Conservation (phyloP, 164 flowering plant species). For the Aristolochia contorta region DNA sequence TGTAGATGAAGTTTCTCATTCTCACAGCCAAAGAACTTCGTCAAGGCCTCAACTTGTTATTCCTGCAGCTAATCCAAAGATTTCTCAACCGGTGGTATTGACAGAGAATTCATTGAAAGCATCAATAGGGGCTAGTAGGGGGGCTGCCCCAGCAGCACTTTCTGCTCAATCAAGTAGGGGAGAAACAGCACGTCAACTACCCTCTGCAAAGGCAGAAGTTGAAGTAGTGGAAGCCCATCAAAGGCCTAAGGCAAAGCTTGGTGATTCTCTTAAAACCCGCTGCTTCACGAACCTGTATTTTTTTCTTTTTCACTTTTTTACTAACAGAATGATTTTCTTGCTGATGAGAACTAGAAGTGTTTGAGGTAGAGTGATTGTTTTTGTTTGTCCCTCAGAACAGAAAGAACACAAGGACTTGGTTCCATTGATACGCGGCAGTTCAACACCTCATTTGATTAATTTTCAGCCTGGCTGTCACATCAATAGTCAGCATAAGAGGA, state of each 20-base stretch:
- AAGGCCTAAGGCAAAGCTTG: constrained; percentile 58
- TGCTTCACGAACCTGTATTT: not conserved
- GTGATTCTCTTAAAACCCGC: constrained; percentile 23
- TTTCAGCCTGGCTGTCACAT: constrained; percentile 42
- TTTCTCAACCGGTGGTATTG: constrained; percentile 25
- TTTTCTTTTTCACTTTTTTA: not conserved
- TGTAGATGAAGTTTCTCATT: constrained; percentile 19
- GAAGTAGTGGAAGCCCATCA: constrained; percentile 23
- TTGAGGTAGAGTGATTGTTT: constrained; percentile 2
- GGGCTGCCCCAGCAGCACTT: constrained; percentile 15
- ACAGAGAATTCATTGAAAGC: constrained; percentile 21
- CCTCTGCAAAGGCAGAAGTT: constrained; percentile 25
- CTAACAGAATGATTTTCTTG: not conserved
- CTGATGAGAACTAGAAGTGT: not conserved
- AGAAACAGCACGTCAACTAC: constrained; percentile 25
- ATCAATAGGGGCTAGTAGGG: constrained; percentile 20
- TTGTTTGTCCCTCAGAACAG: constrained; percentile 38
- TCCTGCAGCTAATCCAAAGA: constrained; percentile 40
- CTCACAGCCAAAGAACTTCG: constrained; percentile 12
- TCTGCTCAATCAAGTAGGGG: constrained; percentile 15
- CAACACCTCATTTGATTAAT: constrained; percentile 36
- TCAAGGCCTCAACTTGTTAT: constrained; percentile 50
- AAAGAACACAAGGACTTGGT: constrained; percentile 69
- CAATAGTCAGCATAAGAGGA: constrained; percentile 83
- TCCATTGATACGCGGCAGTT: constrained; percentile 33